Base-by-base conservation (phyloP, 1,284 basidiomycete genomes). In the Tilletia indica region DNA sequence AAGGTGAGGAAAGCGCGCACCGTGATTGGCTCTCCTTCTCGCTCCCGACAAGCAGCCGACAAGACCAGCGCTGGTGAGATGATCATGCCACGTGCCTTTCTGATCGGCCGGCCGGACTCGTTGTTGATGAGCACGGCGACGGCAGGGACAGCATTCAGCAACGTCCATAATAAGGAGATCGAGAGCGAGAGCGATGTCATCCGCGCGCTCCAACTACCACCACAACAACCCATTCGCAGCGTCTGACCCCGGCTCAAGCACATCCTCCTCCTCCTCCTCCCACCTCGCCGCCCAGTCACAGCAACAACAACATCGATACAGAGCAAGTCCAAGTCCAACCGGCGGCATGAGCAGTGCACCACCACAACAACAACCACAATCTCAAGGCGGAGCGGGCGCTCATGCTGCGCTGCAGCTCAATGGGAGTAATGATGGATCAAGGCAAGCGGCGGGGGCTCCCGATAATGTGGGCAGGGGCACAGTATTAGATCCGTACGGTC, bases 401-500 rank as follows among this genome's bases (percentile, higher is more conserved):
- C 14, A 45, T 45, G 42, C 42, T 8, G 42, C 9, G 6, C 42
- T 45, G 6, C 42, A 45, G 42, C 42, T 45, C 14, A 45, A 58
- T 58, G 25, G 56, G 12, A 58, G 56, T 34, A 5, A 31, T 12
- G 34, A 39, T 3, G 61, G 61, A 34, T 45, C 42, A 45, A 8
- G 42, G 42, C 42, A 8, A 45, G 9, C 42, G 42, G 9, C 42
- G 14, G 42, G 14, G 6, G 9, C 9, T 8, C 14, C 42, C 6
- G 61, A 64, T 42, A 34, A 16, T 16, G 36, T 64, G 16, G 61
- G 61, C 12, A 5, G 61, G 19, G 61, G 61, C 34, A 64, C 61
- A 11, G 61, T 64, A 9, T 38, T 38, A 14, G 61, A 64, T 64
- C 61, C 61, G 14, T 64, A 64, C 5, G 61, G 61, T 3, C 36